Evolutionary conservation across 306 rosid genomes (phyloP).

Genomic region (Gastrolobium villosum): DNA sequence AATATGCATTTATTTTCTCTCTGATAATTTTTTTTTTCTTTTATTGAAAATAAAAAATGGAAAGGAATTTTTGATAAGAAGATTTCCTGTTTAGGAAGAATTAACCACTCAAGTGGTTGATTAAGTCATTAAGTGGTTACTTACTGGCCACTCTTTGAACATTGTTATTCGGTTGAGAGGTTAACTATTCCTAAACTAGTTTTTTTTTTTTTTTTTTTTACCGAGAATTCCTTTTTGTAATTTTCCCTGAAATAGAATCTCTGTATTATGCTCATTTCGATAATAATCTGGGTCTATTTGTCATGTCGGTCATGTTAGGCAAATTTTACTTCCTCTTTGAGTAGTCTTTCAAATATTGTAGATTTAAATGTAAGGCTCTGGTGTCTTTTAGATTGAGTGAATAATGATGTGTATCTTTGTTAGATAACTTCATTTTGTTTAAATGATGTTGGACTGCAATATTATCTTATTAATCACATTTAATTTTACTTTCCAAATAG

Average conservation of each 20-base stretch:
- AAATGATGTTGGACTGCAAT: neutral
- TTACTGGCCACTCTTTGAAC: neutral
- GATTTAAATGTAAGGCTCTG: constrained; percentile 5
- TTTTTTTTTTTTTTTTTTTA: too few relatives aligned
- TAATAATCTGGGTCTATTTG: constrained; percentile 24
- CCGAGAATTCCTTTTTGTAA: neutral
- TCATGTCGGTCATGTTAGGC: constrained; percentile 28
- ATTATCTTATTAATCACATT: constrained; percentile 21
- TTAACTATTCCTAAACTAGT: neutral
- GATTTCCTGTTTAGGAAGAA: neutral
- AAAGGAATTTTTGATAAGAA: neutral
- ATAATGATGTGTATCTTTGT: constrained; percentile 8
- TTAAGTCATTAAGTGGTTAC: neutral
- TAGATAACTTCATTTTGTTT: constrained; percentile 3
- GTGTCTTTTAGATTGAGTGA: neutral
- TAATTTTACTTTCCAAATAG: constrained; percentile 27
- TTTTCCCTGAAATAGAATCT: neutral
- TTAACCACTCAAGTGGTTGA: constrained; percentile 1
- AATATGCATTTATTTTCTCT: neutral
- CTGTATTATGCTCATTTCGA: neutral
- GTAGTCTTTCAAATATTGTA: constrained; percentile 17
- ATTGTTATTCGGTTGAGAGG: constrained; percentile 1
- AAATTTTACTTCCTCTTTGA: constrained; percentile 2
- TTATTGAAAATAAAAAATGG: neutral
- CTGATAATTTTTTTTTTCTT: neutral